These are phyloP conservation scores for Xerocomellus chrysenteron DNA, from an alignment of 768 basidiomycete species.

Conservation along the genomic window DNA sequence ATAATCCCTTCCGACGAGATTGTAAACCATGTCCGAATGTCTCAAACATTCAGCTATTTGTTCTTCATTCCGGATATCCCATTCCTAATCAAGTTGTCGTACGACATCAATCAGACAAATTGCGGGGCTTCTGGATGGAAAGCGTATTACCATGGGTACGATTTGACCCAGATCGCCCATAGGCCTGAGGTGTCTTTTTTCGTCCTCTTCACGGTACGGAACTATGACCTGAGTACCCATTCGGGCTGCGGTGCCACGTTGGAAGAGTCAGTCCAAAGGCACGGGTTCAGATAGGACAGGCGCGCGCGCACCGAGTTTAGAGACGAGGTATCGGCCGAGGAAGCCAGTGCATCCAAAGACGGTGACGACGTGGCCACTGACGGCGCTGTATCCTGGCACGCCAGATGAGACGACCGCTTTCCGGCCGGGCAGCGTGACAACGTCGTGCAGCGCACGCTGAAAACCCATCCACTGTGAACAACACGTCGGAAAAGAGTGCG, in stretches of 20 bases:
- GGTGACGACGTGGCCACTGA: slow-evolving; percentile 89
- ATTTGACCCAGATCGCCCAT: slow-evolving; percentile 98
- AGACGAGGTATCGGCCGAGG: slow-evolving; percentile 89
- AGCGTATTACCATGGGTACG: slow-evolving; percentile 75
- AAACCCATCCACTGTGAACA: slow-evolving; percentile 5
- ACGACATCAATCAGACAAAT: slow-evolving; percentile 29
- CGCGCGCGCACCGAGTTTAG: slow-evolving; percentile 73
- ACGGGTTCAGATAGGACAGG: neutral
- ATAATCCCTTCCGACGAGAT: slow-evolving; percentile 90
- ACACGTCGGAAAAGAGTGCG: neutral
- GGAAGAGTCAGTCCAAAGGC: neutral
- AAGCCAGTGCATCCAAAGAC: slow-evolving; percentile 98
- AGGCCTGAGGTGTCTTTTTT: slow-evolving; percentile 83
- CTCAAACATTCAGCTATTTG: slow-evolving; percentile 92
- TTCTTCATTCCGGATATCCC: slow-evolving; percentile 87
- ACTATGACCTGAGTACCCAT: slow-evolving; percentile 91
- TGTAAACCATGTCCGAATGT: slow-evolving; percentile 96
- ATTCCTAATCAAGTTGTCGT: slow-evolving; percentile 61
- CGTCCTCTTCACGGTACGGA: slow-evolving; percentile 94
- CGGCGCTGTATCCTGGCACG: slow-evolving; percentile 80
- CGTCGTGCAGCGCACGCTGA: slow-evolving; percentile 75
- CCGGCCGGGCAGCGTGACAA: slow-evolving; percentile 53
- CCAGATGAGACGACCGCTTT: slow-evolving; percentile 77
- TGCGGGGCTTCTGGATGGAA: neutral
- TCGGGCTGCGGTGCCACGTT: slow-evolving; percentile 59